A percentile compares a stretch with the other conserved stretches of the same genome.
Conservation (phyloP, 2,329 filamentous ascomycete genomes). For the Dendryphion nanum region DNA sequence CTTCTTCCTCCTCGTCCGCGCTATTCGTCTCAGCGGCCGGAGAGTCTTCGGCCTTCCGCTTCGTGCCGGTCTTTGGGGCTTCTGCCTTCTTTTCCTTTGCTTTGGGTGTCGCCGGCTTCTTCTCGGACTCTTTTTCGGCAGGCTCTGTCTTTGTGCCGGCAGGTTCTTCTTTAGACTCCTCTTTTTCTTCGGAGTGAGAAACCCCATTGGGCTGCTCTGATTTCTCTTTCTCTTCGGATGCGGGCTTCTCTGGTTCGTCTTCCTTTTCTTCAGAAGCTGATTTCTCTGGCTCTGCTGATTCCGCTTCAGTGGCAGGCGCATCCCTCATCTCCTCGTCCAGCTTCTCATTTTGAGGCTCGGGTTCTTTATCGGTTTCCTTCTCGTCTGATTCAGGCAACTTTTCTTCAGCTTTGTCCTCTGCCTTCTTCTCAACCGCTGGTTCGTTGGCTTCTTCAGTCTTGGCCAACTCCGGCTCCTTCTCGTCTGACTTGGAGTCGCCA, state of each 20-base stretch:
- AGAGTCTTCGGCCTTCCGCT: slow-evolving; percentile 31
- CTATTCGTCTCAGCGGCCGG: slow-evolving; percentile 20
- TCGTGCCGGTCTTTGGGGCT: slow-evolving; percentile 35
- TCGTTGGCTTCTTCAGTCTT: slow-evolving; percentile 22
- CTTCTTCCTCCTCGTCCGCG: slow-evolving; percentile 25
- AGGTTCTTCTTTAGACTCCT: slow-evolving; percentile 24
- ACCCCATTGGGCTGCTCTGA: slow-evolving; percentile 24
- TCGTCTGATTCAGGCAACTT: slow-evolving; percentile 27
- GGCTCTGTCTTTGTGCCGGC: slow-evolving; percentile 26
- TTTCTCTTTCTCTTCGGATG: slow-evolving; percentile 28
- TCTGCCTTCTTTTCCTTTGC: slow-evolving; percentile 27
- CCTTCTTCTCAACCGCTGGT: slow-evolving; percentile 23
- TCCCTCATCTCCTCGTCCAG: slow-evolving; percentile 10
- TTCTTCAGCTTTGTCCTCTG: slow-evolving; percentile 21
- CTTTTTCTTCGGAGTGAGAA: slow-evolving; percentile 9
- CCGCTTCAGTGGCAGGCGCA: slow-evolving; percentile 11
- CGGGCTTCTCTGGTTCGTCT: slow-evolving; percentile 26
- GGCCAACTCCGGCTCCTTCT: slow-evolving; percentile 30
- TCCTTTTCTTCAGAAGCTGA: slow-evolving; percentile 18
- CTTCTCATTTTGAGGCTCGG: slow-evolving; percentile 22
- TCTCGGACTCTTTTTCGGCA: slow-evolving; percentile 22
- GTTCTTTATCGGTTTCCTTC: slow-evolving; percentile 23
- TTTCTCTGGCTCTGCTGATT: slow-evolving; percentile 20
- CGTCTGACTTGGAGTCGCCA: slow-evolving; percentile 23
- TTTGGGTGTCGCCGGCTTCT: slow-evolving; percentile 26